Base-by-base conservation (phyloP, 441 rosid species). In the Gossypium laxum region DNA sequence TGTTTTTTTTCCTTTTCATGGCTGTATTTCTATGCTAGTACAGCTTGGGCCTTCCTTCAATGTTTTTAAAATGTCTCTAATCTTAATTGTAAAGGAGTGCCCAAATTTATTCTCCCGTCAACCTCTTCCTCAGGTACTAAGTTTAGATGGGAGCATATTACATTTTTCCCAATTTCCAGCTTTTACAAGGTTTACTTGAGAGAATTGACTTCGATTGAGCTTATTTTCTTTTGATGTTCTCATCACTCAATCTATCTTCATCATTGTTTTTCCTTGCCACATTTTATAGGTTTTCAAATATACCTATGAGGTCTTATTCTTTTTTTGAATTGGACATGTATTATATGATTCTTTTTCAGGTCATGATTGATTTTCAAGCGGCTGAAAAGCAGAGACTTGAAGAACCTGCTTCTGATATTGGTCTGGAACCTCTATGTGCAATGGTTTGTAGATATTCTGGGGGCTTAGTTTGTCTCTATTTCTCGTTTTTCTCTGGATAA, bases 311-410 rank as follows among this genome's bases (percentile, higher is more conserved):
- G 14, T 61, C 30, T 8, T 60, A 24, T 58, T 51, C 11, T 22
- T 28, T 65, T 65, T 6, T 38, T 47, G 48, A 22, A 47, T 47
- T 24, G 7, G n/a, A 24, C 21, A 1, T n/a, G n/a, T 12, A 22
- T 47, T 22, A 24, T 14, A 30, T 74, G 67, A 12, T 52, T 17
- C 72, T 76, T 74, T 72, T 70, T 74, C 81, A 95, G 99, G 99
- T 95, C 79, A 91, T 95, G 98, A 87, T 92, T 67, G 99, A 95
- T 81, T 95, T 92, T 78, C 99, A 95, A 92, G 92, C 89, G 62
- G 96, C 99, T 69, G 93, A 92, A 83, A 89, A 87, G 82, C 81
- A 85, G 78, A 86, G 93, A 85, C 85, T 92, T 80, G 90, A 81
- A 63, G 98, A 95, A 79, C 96, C 96, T 28, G 91, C 96, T 80